A percentile compares a stretch with the other conserved stretches of the same genome.
Evolutionary conservation across 2,329 filamentous ascomycete genomes (phyloP).

Genomic region (Nothophaeocryptopus gaeumannii): DNA sequence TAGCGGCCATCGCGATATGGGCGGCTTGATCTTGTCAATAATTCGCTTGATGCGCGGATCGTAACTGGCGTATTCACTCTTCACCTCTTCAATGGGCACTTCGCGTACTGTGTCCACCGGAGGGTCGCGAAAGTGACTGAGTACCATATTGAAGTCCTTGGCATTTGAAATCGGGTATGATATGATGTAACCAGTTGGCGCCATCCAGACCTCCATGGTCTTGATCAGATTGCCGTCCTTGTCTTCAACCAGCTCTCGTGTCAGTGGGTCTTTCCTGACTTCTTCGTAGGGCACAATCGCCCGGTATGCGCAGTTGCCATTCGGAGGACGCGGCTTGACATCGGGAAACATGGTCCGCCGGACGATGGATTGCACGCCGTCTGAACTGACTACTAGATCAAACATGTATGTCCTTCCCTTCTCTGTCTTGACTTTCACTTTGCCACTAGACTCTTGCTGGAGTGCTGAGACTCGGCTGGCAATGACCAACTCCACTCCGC

Average conservation of each 20-base stretch:
- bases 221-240: conserved; percentile 35
- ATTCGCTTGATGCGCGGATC: conserved; percentile 45
- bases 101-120: conserved; percentile 38
- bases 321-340: conserved; percentile 41
- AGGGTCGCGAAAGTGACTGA: conserved; percentile 42
- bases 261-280: conserved; percentile 43
- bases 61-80: conserved; percentile 43
- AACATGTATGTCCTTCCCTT: conserved; percentile 24
- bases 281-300: conserved; percentile 46
- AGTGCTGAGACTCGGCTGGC: conserved; percentile 38
- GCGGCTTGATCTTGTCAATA: conserved; percentile 40
- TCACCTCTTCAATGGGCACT: conserved; percentile 44
- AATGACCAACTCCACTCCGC: conserved; percentile 41
- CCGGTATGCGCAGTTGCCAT: conserved; percentile 47
- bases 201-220: conserved; percentile 50
- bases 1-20: conserved; percentile 43
- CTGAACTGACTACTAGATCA: conserved; percentile 33
- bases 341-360: conserved; percentile 42
- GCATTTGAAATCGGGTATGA: conserved; percentile 47
- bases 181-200: conserved; percentile 40
- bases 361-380: conserved; percentile 35
- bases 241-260: conserved; percentile 31
- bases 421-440: conserved; percentile 34
- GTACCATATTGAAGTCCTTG: conserved; percentile 47
- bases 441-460: conserved; percentile 27